Evolutionary conservation across 805 yeast species (phyloP), one percentile per base, ranked within the genome.

Genomic region (Zygosaccharomyces lentus): DNA sequence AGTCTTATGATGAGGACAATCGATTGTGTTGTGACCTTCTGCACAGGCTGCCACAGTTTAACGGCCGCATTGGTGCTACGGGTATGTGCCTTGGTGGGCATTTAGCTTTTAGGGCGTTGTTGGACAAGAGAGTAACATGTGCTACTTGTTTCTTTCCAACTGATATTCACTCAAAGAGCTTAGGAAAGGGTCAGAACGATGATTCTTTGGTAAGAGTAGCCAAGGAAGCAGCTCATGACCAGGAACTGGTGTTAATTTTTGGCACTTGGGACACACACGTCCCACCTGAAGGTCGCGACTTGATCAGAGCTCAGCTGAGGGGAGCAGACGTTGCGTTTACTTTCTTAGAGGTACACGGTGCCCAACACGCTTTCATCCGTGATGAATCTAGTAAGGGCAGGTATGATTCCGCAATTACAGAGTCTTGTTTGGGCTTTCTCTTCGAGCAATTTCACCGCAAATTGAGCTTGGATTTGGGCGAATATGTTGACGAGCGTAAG

Each of bases 51-150:
- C 68, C 73, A 1, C 82, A 87, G 9, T 84, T 84, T 61, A 80
- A 76, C 51, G 90, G 90, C 34, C 54, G 53, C 37, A 76, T 84
- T 54, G 93, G 93, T 30, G 82, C 89, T 37, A 84, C 91, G 2
- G 95, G 93, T 15, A 86, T 86, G 93, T 86, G 95, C 62, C 75
- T 85, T 30, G 93, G 93, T 16, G 95, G 93, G 1, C 93, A 85
- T 61, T 69, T 84, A 56, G 91, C 93, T 1, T 83, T 75, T 67
- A 71, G 95, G 53, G 80, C 82, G 2, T 70, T 84, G 53, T 45
- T 62, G 19, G 87, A 84, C 57, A 69, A 73, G 30, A 67, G 87
- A 47, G 78, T 85, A 37, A 68, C 70, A 9, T 87, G 90, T 13
- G 75, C 82, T 9, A 84, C 84, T 15, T 80, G 89, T 50, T 85